Evolutionary conservation across 352 stramenopile species (phyloP), one percentile per base, ranked within the genome.

Genomic region (Phytophthora sansomeana): DNA sequence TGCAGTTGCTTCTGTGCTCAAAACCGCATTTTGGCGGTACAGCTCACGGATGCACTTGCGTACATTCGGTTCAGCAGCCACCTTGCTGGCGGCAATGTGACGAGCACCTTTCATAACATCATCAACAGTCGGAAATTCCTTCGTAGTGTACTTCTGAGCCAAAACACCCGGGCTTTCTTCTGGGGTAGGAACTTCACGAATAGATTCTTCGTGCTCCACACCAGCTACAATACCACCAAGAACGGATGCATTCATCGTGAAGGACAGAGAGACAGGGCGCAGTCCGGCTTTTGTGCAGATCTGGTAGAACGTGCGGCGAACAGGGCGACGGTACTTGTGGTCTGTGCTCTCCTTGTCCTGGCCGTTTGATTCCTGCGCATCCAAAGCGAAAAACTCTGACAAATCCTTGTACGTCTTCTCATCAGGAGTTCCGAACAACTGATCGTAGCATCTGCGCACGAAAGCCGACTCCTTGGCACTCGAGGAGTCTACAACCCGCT

Each of bases 71-170:
- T 97, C 89, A 0, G 85, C 83, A 13, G 87, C 87, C 55, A 97
- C 81, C 57, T 95, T 89, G 38, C 75, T 90, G n/a, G 89, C 89
- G 16, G 85, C 87, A 62, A 97, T 93, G 59, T 97, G 89, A n/a
- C 89, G 82, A 11, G 87, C 89, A 24, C 87, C 89, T 64, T 93
- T 93, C 83, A 97, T 92, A 6, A 96, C 89, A 46, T 96, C 87
- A 58, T 95, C 83, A 4, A 93, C 84, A 16, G 81, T 90, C 6
- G 87, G 86, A 52, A 96, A 96, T 38, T 96, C 87, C 48, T 90
- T 93, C 13, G 84, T 89, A 4, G 82, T 90, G 62, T 89, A 95
- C 53, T 91, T 90, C 50, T 93, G 79, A 11, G 75, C 84, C 38
- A 91, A 78, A 5, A 85, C 72, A 30, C 77, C 80, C 10, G 88